Conservation (phyloP, 106 monocot species). For the Acanthochlamys bracteata region DNA sequence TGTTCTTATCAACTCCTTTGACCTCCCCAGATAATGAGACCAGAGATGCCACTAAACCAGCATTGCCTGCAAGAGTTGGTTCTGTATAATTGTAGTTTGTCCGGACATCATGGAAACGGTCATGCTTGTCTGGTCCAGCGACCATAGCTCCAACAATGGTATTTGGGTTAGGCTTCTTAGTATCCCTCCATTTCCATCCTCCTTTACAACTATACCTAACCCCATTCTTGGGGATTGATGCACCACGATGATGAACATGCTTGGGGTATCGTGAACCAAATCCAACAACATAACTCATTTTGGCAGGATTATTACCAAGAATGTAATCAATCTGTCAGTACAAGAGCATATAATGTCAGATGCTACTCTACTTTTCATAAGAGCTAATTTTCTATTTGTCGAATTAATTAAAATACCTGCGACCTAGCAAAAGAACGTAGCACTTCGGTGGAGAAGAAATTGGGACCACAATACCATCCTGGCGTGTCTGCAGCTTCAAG, state of each 20-base stretch:
- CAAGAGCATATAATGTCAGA: neutral
- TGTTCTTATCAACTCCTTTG: conserved; percentile 72
- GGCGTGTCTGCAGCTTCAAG: conserved; percentile 75
- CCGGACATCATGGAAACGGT: conserved; percentile 58
- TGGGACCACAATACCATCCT: conserved; percentile 77
- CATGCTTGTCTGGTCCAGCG: conserved; percentile 62
- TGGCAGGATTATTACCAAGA: conserved; percentile 64
- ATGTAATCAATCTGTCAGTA: conserved; percentile 57
- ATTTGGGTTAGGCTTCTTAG: conserved; percentile 60
- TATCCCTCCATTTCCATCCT: conserved; percentile 72
- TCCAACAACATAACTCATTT: conserved; percentile 79
- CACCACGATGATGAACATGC: conserved; percentile 75
- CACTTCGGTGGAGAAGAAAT: conserved; percentile 53
- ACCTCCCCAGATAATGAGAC: conserved; percentile 41
- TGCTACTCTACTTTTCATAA: neutral
- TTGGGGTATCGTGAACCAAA: conserved; percentile 62
- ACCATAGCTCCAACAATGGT: conserved; percentile 77
- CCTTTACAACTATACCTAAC: conserved; percentile 65
- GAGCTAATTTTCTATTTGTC: neutral
- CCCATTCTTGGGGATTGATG: conserved; percentile 74
- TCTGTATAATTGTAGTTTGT: conserved; percentile 82
- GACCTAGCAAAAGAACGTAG: conserved; percentile 57
- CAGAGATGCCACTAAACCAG: conserved; percentile 63
- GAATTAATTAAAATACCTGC: conserved; percentile 27
- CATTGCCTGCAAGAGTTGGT: conserved; percentile 69